Percentiles rank a stretch among this genome's conserved stretches.
Conservation (phyloP, 257 asterid genomes). For the Leonotis leonurus region DNA sequence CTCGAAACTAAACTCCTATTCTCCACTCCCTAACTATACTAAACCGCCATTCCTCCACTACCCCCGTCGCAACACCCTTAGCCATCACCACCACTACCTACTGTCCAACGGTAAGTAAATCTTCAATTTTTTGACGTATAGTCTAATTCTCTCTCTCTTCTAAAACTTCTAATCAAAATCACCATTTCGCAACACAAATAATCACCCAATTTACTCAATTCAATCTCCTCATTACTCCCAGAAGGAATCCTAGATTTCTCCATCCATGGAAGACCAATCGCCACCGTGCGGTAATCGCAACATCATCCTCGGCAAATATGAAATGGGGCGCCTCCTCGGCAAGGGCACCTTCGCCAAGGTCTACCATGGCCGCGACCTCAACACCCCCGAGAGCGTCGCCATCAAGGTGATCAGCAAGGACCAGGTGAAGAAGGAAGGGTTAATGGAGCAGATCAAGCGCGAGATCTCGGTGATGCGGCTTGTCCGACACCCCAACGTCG, state of each 20-base stretch:
- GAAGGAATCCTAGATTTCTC: not conserved
- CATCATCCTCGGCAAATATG: constrained; percentile 63
- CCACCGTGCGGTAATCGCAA: not conserved
- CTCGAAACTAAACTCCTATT: not conserved
- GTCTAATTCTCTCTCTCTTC: not conserved
- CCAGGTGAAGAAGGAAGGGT: constrained; percentile 42
- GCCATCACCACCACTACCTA: not conserved
- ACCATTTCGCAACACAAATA: not conserved
- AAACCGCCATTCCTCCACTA: not conserved
- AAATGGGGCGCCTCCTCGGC: constrained; percentile 68
- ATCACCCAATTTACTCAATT: not conserved
- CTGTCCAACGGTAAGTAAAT: not conserved
- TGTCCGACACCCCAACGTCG: constrained; percentile 76
- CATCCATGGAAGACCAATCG: constrained; percentile 16
- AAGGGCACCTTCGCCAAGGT: constrained; percentile 85
- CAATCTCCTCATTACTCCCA: not conserved
- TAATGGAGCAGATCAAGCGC: constrained; percentile 60
- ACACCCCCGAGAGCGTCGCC: constrained; percentile 60
- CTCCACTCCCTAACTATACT: not conserved
- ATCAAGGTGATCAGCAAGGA: constrained; percentile 67
- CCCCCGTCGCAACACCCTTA: not conserved
- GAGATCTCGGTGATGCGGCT: constrained; percentile 71
- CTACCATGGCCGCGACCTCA: constrained; percentile 46
- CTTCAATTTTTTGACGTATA: not conserved
- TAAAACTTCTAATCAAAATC: not conserved